Base-by-base conservation (phyloP, 139 green algal species). In the Chlamydomonas schloesseri region DNA sequence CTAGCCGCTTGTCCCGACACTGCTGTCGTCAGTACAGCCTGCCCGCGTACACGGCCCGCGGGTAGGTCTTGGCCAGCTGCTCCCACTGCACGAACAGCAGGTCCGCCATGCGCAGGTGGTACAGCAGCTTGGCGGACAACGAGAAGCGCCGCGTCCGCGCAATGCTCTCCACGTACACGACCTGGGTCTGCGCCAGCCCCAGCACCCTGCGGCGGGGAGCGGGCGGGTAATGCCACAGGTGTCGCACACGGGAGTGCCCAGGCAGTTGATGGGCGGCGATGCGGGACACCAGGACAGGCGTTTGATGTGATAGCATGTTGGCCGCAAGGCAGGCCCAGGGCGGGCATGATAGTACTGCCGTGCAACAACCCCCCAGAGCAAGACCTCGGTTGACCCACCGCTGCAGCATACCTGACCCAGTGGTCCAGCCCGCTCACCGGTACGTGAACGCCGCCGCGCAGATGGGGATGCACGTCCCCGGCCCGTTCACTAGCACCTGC, bases 141-240 rank as follows among this genome's bases (percentile, higher is more conserved):
- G 94, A 98, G 36, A 99, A 89, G 34, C 86, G 89, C 24, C 84
- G 76, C 29, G 96, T 93, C 0, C 96, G 84, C 1, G 96, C 96
- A 31, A 99, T 98, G 82, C 93, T 97, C 83, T 99, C 96, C 47
- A 98, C 89, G 77, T 98, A 99, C 34, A 97, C 88, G 0, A 98
- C 91, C 78, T 83, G 81, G 24, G 68, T 87, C 42, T 82, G 31
- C 2, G 34, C 17, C 29, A 95, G 18, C 0, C 89, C 71, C 28
- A 96, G 78, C 60, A 91, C 24, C 69, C 92, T 95, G 85, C 53
- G 18, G 21, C 17, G 47, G 29, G 13, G 47, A 13, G 50, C n/a
- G 60, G 60, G n/a, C n/a, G n/a, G n/a, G n/a, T n/a, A n/a, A n/a
- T n/a, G n/a, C n/a, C n/a, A n/a, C n/a, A n/a, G n/a, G n/a, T n/a